Evolutionary conservation across 1,284 basidiomycete genomes (phyloP), one percentile per base, ranked within the genome.

Genomic region (Ceratobasidium theobromae): DNA sequence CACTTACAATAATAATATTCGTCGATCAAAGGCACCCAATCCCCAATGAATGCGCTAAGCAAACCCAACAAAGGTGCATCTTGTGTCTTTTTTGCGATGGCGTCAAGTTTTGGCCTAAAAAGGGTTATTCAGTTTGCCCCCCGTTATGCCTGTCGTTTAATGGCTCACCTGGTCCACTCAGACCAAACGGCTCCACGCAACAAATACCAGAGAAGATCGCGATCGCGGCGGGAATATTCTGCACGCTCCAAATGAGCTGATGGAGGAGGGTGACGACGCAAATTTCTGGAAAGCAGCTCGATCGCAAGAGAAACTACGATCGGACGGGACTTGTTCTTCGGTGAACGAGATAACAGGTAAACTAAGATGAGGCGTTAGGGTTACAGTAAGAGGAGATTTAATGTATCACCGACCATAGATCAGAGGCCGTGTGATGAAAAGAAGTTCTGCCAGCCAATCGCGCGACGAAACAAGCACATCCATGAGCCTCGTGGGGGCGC

Each of bases 1-100:
- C 4, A 83, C 91, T 73, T 72, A 94, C 93, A 97, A 80, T 95
- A 97, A 79, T 96, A 89, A 79, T 96, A 96, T 74, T 95, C 91
- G 76, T 98, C 90, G 70, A 98, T 93, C 72, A 98, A 79, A 9
- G 93, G 93, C 70, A 97, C 84, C 88, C 95, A 98, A 73, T 95
- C 94, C 70, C 86, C 86, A 68, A 95, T 76, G 65, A 97, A 79
- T 23, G 86, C 86, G 65, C 91, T 85, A 32, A 94, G 77, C 54
- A 96, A 74, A 27, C 89, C 86, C 27, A 98, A 72, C 38, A 96
- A 68, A 25, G 93, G 93, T 55, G 84, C 82, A 68, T 80, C 79
- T 18, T 86, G 81, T 25, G 87, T 82, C 48, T 76, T 78, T 84
- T 77, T 16, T 71, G 84, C 83, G 73, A 91, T 75, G 9, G 80